These are phyloP conservation scores for Lactuca saligna DNA, from an alignment of 129 eudicot species.

Conservation along the genomic window DNA sequence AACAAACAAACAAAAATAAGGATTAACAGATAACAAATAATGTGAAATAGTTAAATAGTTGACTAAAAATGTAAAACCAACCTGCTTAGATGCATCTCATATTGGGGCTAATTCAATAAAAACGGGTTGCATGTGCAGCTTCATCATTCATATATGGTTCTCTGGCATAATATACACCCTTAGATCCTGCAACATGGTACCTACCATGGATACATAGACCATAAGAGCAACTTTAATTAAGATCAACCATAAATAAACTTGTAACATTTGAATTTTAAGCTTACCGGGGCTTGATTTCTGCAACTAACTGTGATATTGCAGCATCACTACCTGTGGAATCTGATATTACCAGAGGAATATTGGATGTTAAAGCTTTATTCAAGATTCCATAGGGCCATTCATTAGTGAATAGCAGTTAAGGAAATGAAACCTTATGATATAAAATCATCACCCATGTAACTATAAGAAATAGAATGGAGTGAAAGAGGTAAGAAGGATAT, in stretches of 20 bases:
- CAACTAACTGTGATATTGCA: constrained; percentile 70
- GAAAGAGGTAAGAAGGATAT: too few species aligned
- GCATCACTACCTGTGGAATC: constrained; percentile 65
- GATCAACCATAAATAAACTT: constrained; percentile 5
- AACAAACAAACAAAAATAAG: too few species aligned
- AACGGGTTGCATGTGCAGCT: constrained; percentile 89
- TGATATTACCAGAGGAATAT: constrained; percentile 59
- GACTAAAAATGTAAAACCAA: constrained; percentile 19
- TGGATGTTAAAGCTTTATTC: constrained; percentile 58
- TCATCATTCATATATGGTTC: constrained; percentile 76
- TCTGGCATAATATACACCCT: constrained; percentile 74
- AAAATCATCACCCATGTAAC: background rate
- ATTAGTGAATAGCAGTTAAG: constrained; percentile 70
- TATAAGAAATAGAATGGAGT: background rate
- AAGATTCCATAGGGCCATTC: constrained; percentile 93
- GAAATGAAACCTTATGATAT: constrained; percentile 20
- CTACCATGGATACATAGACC: constrained; percentile 26
- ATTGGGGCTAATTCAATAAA: constrained; percentile 87
- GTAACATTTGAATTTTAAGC: constrained; percentile 16
- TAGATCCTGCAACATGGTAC: constrained; percentile 88
- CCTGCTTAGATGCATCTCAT: constrained; percentile 92
- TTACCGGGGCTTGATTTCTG: constrained; percentile 96
- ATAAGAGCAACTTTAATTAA: constrained; percentile 23
- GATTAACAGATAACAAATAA: background rate
- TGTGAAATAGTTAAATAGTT: background rate